These are phyloP conservation scores for Trametes sp. DNA, from an alignment of 1,284 basidiomycete species.

Conservation along the genomic window DNA sequence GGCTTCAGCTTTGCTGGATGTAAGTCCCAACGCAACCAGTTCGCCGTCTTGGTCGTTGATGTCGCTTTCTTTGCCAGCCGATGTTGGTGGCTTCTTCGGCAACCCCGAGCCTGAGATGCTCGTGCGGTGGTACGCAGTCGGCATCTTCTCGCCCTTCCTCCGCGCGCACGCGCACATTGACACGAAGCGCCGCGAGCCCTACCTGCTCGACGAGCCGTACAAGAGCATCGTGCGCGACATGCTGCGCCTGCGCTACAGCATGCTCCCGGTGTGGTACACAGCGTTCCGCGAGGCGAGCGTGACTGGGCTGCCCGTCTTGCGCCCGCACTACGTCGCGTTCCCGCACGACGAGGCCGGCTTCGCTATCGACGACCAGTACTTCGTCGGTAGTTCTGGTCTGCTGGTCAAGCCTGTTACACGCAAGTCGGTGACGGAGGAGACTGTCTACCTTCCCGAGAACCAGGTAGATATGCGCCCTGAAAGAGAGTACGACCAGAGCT, in stretches of 20 bases:
- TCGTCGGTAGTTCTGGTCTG: constrained; percentile 87
- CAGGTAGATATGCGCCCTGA: constrained; percentile 58
- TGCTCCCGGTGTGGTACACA: constrained; percentile 97
- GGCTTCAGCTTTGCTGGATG: constrained; percentile 95
- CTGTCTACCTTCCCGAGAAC: constrained; percentile 90
- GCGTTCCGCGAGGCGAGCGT: constrained; percentile 89
- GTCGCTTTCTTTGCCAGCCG: constrained; percentile 60
- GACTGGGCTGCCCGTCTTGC: constrained; percentile 81
- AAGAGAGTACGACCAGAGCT: background rate
- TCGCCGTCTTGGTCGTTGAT: background rate
- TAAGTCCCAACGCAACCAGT: constrained; percentile 48
- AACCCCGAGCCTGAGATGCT: constrained; percentile 96
- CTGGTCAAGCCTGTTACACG: constrained; percentile 92
- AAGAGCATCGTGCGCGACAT: constrained; percentile 83
- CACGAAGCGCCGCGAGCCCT: constrained; percentile 97
- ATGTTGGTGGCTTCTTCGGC: constrained; percentile 98
- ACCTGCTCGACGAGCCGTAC: constrained; percentile 90
- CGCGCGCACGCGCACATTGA: constrained; percentile 98
- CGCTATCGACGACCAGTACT: constrained; percentile 94
- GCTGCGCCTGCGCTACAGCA: constrained; percentile 85
- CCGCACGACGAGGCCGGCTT: constrained; percentile 89
- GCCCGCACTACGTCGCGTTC: constrained; percentile 96
- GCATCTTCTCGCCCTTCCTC: constrained; percentile 97
- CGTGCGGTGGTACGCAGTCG: constrained; percentile 97
- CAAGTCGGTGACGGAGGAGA: constrained; percentile 74